A percentile compares a stretch with the other conserved stretches of the same genome.
These are phyloP conservation scores for Phaseolus lunatus DNA, from an alignment of 306 rosid species.

Conservation along the genomic window DNA sequence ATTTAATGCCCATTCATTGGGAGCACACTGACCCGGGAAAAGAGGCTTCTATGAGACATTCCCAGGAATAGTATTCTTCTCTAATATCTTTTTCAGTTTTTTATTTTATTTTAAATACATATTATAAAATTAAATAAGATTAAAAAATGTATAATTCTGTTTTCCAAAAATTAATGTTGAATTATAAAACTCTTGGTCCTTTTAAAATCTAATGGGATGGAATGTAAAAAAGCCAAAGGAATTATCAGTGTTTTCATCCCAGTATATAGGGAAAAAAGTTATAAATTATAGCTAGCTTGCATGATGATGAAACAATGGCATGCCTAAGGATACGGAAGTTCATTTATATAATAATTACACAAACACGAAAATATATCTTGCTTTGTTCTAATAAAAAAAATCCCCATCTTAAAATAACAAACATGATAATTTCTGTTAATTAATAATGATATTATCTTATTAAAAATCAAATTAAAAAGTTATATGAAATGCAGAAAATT, in stretches of 20 bases:
- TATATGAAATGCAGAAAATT: background rate
- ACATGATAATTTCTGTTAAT: background rate
- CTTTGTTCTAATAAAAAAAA: background rate
- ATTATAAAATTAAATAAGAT: background rate
- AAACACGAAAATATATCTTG: background rate
- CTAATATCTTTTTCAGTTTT: background rate
- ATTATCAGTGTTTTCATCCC: background rate
- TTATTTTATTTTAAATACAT: background rate
- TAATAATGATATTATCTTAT: background rate
- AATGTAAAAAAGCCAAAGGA: background rate
- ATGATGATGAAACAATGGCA: background rate
- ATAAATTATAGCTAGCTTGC: background rate
- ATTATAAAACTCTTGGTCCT: background rate
- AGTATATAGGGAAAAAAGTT: background rate
- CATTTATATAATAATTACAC: background rate
- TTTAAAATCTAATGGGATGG: background rate
- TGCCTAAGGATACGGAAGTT: background rate
- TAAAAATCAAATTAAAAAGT: background rate
- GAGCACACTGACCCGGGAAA: constrained; percentile 13
- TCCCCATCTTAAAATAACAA: background rate
- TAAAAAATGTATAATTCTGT: background rate
- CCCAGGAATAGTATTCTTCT: background rate
- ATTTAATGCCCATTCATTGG: constrained; percentile 6
- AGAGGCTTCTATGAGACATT: constrained; percentile 3
- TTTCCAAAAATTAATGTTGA: background rate